Base-by-base conservation (phyloP, 345 rosid genomes). In the Acer yangbiense region DNA sequence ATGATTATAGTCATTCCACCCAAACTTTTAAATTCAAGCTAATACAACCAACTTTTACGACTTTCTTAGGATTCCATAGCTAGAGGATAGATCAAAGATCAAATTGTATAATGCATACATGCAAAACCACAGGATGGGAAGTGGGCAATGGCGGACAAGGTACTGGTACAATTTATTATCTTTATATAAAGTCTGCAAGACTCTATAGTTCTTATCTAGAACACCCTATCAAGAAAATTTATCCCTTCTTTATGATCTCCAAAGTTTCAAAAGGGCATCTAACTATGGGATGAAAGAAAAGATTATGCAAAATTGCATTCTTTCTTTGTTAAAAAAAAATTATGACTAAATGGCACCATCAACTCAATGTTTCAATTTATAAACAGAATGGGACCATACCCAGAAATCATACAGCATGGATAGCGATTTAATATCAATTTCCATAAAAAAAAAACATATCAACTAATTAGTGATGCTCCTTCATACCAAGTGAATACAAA, bases 1-100 rank as follows among this genome's bases (percentile, higher is more conserved):
- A 71, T 71, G 10, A 65, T 65, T 54, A 65, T 7, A 52, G 65
- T 57, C 57, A 65, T 63, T 54, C 70, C 62, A 43, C 76, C n/a
- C 46, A 27, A 70, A 10, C 72, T 52, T 18, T 55, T 18, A 29
- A 50, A 70, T 63, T 76, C 72, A 27, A 46, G 9, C 69, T 29
- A 50, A 71, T 23, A 60, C 20, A 23, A 58, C 18, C 74, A 46
- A 17, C 80, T 27, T 23, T 14, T 48, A 27, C 5, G 10, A 71
- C 43, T 9, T 12, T 10, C 18, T 62, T 17, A 39, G 7, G 50
- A 35, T 32, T 13, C 52, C 60, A 63, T 18, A 44, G 25, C 18
- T 43, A 21, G 52, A 57, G 16, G 21, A 67, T 29, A 57, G 17
- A 64, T 25, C 14, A n/a, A 77, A 69, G 21, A 73, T 17, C 29